Conservation (phyloP, 1,284 basidiomycete genomes). For the Puccinia hordei region DNA sequence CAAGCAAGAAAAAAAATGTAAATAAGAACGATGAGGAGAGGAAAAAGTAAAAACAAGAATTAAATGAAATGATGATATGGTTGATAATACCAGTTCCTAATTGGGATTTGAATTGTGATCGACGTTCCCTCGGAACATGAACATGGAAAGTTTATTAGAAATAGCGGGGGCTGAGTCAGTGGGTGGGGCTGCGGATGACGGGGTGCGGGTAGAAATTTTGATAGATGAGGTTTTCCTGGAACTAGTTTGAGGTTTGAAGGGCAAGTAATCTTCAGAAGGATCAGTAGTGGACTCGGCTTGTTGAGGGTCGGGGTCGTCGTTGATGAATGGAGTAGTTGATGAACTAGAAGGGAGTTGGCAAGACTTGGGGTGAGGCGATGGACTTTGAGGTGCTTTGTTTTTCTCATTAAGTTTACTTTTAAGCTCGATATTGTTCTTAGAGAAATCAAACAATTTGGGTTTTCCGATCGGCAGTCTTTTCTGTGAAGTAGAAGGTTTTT, state of each 20-base stretch:
- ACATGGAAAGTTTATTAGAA: conserved; percentile 28
- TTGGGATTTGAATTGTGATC: not conserved
- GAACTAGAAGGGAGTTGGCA: not conserved
- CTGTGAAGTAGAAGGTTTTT: not conserved
- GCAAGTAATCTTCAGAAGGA: not conserved
- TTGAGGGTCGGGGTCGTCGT: not conserved
- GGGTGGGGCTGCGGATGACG: not conserved
- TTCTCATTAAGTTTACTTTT: not conserved
- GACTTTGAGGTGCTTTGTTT: not conserved
- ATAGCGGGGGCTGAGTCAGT: not conserved
- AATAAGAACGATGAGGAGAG: not conserved
- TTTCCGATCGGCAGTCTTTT: not conserved
- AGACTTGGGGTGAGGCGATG: conserved; percentile 4
- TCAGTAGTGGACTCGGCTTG: not conserved
- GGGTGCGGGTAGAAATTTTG: not conserved
- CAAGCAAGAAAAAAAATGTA: not conserved
- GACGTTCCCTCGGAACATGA: conserved; percentile 7
- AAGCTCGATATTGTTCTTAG: not conserved
- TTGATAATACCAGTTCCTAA: not conserved
- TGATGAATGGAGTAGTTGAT: not conserved
- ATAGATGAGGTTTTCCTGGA: not conserved
- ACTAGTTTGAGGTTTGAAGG: not conserved
- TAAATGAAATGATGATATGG: not conserved
- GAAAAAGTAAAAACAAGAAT: not conserved
- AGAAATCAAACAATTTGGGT: conserved; percentile 31